Evolutionary conservation across 179 eudicot genomes (phyloP).

Genomic region (Nepenthes alata): DNA sequence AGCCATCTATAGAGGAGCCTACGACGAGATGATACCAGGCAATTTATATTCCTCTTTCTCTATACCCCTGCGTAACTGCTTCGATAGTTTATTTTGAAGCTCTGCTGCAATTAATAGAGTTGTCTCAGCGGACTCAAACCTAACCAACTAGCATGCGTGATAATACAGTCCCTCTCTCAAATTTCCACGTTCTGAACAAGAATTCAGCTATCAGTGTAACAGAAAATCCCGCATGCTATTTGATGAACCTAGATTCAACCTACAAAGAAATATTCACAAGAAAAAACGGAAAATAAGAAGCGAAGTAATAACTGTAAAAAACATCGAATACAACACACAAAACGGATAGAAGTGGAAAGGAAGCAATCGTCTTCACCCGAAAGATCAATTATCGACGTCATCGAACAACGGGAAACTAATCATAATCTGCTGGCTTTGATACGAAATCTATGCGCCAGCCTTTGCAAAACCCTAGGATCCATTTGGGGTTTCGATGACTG

Average conservation of each 20-base stretch:
- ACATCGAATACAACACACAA: neutral
- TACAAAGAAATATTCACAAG: neutral
- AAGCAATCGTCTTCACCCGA: neutral
- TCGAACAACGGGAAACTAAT: conserved; percentile 1
- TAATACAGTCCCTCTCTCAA: no score
- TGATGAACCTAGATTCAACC: neutral
- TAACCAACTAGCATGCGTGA: no score
- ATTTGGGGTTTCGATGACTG: neutral
- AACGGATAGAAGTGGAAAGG: neutral
- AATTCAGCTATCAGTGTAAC: no score
- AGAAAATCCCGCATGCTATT: no score
- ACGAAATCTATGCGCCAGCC: conserved; percentile 1
- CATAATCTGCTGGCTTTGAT: neutral
- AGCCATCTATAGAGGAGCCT: no score
- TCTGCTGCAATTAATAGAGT: no score
- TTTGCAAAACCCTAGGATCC: conserved; percentile 5
- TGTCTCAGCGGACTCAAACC: no score
- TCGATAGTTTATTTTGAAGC: no score
- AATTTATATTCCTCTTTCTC: no score
- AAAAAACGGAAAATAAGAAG: neutral
- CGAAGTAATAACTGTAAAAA: neutral
- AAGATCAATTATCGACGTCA: neutral
- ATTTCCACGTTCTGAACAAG: no score
- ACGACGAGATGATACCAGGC: no score
- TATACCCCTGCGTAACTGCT: no score